phyloP scores from a whole-genome alignment of 257 asterid species.

The Striga asiatica region DNA sequence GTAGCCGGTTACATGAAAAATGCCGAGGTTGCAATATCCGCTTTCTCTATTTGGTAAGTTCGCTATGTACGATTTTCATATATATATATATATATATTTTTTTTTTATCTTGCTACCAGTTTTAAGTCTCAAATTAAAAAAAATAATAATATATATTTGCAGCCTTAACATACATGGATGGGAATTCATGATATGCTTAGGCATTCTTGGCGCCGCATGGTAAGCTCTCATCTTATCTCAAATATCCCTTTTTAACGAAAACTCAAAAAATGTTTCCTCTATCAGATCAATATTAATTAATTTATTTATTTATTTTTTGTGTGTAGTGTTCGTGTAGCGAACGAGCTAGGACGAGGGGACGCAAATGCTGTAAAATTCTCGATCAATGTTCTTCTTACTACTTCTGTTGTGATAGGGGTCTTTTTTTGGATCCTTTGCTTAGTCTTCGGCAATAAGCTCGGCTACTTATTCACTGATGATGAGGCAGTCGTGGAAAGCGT shows the following conservation, averaged over 20 bases:
- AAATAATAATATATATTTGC: background rate
- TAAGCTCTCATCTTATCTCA: constrained; percentile 10
- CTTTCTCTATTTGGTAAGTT: constrained; percentile 76
- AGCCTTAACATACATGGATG: constrained; percentile 71
- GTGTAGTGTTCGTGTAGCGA: constrained; percentile 84
- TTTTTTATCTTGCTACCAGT: background rate
- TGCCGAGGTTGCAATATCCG: constrained; percentile 75
- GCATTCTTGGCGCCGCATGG: constrained; percentile 82
- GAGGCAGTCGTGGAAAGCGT: constrained; percentile 48
- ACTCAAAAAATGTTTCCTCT: background rate
- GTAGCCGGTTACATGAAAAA: constrained; percentile 84
- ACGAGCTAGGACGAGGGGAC: constrained; percentile 84
- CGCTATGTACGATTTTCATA: background rate
- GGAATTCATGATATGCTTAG: constrained; percentile 83
- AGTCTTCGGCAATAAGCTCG: constrained; percentile 51
- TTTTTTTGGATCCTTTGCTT: constrained; percentile 42
- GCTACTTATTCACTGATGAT: constrained; percentile 58
- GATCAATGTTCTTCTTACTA: constrained; percentile 45
- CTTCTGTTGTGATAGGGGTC: constrained; percentile 51
- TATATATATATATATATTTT: too few species aligned
- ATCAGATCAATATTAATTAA: background rate
- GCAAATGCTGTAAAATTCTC: constrained; percentile 70
- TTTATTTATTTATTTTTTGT: background rate
- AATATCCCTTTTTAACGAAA: too few species aligned
- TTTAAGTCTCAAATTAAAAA: constrained; percentile 5